Conservation (phyloP, 345 rosid species). For the Arabis alpina region DNA sequence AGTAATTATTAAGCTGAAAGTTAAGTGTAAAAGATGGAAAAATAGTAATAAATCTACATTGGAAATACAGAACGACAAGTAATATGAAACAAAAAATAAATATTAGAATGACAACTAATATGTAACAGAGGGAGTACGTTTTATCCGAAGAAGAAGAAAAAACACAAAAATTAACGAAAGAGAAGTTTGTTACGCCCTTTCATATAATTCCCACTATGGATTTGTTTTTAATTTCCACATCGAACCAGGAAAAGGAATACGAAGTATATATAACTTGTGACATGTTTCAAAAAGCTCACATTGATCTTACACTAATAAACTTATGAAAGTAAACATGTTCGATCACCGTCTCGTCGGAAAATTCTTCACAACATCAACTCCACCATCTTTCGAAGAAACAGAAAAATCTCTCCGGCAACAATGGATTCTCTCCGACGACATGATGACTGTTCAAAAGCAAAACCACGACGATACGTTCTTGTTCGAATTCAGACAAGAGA, state of each 20-base stretch:
- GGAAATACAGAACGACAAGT: too few species aligned
- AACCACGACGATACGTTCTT: slow-evolving; percentile 2
- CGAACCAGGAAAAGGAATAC: neutral
- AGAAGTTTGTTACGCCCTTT: too few species aligned
- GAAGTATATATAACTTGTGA: neutral
- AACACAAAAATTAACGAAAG: too few species aligned
- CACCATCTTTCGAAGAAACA: slow-evolving; percentile 17
- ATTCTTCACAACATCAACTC: slow-evolving; percentile 29
- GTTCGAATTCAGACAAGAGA: slow-evolving; percentile 28
- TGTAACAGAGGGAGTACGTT: too few species aligned
- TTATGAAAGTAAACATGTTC: neutral
- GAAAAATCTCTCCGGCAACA: slow-evolving; percentile 30
- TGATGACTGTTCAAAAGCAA: slow-evolving; percentile 13
- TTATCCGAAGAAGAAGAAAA: too few species aligned
- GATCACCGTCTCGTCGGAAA: slow-evolving; percentile 27
- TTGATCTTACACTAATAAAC: neutral
- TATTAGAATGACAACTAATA: too few species aligned
- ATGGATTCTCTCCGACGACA: slow-evolving; percentile 28
- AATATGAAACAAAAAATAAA: too few species aligned
- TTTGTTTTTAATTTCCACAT: too few species aligned
- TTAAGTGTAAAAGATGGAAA: too few species aligned
- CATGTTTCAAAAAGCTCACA: neutral
- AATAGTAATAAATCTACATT: too few species aligned
- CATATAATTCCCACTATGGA: too few species aligned
- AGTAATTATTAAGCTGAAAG: too few species aligned